Conservation (phyloP, 1,139 yeast genomes). For the Hansenula sp. region DNA sequence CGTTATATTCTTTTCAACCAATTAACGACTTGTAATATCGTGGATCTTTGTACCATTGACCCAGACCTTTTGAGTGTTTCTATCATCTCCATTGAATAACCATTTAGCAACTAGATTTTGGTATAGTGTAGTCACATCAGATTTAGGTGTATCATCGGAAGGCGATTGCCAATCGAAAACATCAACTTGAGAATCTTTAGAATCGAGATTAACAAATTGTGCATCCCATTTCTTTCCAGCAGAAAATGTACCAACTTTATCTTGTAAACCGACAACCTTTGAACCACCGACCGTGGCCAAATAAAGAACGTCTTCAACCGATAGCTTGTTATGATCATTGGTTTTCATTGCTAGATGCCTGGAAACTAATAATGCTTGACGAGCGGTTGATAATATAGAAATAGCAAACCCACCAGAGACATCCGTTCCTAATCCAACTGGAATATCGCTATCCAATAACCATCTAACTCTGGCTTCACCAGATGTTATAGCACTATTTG, state of each 20-base stretch:
- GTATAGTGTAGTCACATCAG: slow-evolving; percentile 11
- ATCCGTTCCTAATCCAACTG: slow-evolving; percentile 88
- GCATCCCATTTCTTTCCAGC: slow-evolving; percentile 82
- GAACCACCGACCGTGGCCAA: slow-evolving; percentile 94
- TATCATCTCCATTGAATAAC: slow-evolving; percentile 94
- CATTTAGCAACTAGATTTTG: slow-evolving; percentile 74
- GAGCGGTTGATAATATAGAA: slow-evolving; percentile 70
- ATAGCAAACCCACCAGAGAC: slow-evolving; percentile 89
- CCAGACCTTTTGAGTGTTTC: slow-evolving; percentile 80
- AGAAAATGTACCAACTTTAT: slow-evolving; percentile 64
- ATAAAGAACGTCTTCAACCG: slow-evolving; percentile 68
- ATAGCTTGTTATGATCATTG: slow-evolving; percentile 44
- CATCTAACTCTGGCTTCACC: slow-evolving; percentile 87
- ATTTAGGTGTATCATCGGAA: background rate
- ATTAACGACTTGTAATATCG: background rate
- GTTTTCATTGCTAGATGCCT: slow-evolving; percentile 74
- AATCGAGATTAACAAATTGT: slow-evolving; percentile 64
- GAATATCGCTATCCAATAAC: slow-evolving; percentile 61
- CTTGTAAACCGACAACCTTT: slow-evolving; percentile 56
- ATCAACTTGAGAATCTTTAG: slow-evolving; percentile 58
- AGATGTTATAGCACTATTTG: slow-evolving; percentile 83
- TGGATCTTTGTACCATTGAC: slow-evolving; percentile 58
- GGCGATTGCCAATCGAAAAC: slow-evolving; percentile 64
- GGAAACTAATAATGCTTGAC: slow-evolving; percentile 78
- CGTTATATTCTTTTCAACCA: background rate